Conservation (phyloP, 2,329 filamentous ascomycete genomes). For the Aspergillus versicolor region DNA sequence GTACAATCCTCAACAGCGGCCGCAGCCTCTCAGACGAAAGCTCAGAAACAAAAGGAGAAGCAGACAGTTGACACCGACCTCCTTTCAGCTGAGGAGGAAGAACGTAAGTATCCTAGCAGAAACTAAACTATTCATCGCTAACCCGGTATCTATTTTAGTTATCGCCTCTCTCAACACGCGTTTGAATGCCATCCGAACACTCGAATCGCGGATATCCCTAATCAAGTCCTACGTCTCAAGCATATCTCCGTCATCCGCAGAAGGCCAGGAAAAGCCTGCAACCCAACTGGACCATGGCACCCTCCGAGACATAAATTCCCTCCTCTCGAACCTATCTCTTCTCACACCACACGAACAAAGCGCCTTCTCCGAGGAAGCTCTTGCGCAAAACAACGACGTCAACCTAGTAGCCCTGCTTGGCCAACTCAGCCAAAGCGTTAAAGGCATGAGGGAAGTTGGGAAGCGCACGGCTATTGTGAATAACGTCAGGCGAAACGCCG, state of each 20-base stretch:
- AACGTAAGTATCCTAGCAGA: constrained; percentile 45
- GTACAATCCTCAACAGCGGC: constrained; percentile 36
- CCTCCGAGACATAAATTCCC: constrained; percentile 82
- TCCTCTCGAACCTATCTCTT: constrained; percentile 79
- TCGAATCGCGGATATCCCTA: constrained; percentile 73
- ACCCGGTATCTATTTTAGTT: constrained; percentile 16
- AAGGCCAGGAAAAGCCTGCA: constrained; percentile 33
- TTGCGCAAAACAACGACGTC: constrained; percentile 81
- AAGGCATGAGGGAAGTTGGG: constrained; percentile 69
- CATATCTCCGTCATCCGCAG: constrained; percentile 63
- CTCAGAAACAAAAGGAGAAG: constrained; percentile 33
- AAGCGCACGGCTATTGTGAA: constrained; percentile 69
- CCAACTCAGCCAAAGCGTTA: constrained; percentile 69
- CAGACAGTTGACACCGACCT: constrained; percentile 18
- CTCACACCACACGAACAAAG: constrained; percentile 69
- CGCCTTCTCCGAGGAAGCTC: constrained; percentile 67
- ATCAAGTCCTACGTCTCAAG: constrained; percentile 74
- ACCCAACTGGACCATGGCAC: constrained; percentile 66
- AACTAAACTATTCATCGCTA: neutral
- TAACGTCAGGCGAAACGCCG: constrained; percentile 22
- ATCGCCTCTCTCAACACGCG: constrained; percentile 76
- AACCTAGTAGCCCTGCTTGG: constrained; percentile 74
- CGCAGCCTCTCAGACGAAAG: constrained; percentile 10
- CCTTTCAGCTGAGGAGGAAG: constrained; percentile 63
- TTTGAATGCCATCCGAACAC: constrained; percentile 89